These are phyloP conservation scores for Eimeria necatrix DNA, from an alignment of 169 alveolate genomes.

Conservation along the genomic window DNA sequence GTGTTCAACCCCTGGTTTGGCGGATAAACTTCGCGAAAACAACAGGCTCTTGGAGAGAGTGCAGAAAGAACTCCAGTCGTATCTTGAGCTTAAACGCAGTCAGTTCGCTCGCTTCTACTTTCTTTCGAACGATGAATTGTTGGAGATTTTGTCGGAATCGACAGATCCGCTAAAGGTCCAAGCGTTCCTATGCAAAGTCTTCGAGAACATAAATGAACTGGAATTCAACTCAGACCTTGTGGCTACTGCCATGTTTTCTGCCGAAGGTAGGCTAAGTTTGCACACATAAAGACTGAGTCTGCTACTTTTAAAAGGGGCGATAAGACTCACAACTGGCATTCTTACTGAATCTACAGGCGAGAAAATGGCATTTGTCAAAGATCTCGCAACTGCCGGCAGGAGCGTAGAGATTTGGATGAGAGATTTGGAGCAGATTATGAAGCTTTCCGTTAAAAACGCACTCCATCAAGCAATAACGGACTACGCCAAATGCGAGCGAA, in stretches of 20 bases:
- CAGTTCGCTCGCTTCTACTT: conserved; percentile 98
- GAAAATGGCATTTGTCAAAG: conserved; percentile 89
- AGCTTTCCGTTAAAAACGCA: conserved; percentile 87
- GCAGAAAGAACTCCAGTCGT: conserved; percentile 93
- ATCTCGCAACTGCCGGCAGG: conserved; percentile 91
- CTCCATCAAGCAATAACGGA: conserved; percentile 45
- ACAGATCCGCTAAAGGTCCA: conserved; percentile 96
- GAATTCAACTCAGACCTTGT: conserved; percentile 88
- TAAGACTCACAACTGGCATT: neutral
- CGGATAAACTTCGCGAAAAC: conserved; percentile 89
- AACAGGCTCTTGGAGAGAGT: conserved; percentile 93
- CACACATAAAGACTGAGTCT: neutral
- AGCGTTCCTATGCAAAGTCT: conserved; percentile 97
- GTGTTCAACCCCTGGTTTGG: conserved; percentile 90
- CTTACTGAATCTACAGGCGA: conserved; percentile 60
- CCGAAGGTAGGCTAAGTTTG: conserved; percentile 90
- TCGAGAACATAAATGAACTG: conserved; percentile 94
- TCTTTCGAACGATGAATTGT: conserved; percentile 96
- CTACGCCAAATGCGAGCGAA: conserved; percentile 90
- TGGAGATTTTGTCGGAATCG: conserved; percentile 97
- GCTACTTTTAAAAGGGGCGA: neutral
- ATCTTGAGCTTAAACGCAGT: conserved; percentile 96
- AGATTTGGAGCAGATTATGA: conserved; percentile 95
- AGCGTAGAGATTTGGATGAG: conserved; percentile 96
- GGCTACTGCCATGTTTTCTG: conserved; percentile 93